Evolutionary conservation across 139 green algal species (phyloP).

Genomic region (Chlorella sp.): DNA sequence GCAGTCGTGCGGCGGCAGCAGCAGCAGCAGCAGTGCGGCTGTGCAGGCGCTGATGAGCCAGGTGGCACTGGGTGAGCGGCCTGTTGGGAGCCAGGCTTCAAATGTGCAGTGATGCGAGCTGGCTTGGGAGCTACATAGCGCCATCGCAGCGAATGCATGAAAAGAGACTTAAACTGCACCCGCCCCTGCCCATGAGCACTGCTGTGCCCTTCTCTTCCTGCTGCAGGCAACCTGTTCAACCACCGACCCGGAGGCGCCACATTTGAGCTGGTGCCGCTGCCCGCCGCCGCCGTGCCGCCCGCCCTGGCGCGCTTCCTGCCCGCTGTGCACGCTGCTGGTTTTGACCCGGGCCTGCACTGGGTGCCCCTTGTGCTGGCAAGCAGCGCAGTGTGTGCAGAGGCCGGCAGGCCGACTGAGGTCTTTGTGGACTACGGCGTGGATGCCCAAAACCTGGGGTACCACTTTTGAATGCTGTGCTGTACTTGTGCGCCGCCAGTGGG

Average conservation of each 20-base stretch:
- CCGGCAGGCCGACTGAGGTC: background rate
- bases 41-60: background rate
- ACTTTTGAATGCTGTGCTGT: background rate
- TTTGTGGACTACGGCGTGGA: constrained; percentile 7
- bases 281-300: background rate
- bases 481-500: no score
- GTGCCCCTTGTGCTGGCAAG: background rate
- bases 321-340: background rate
- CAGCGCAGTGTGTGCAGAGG: no score
- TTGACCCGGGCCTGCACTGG: background rate
- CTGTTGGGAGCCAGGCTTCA: no score
- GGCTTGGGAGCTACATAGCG: no score
- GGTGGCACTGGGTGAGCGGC: background rate
- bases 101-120: no score
- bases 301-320: constrained; percentile 12
- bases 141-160: no score
- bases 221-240: constrained; percentile 14
- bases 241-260: background rate
- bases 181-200: no score
- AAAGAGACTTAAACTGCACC: no score
- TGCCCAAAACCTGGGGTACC: background rate
- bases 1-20: no score
- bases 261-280: background rate
- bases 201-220: no score
- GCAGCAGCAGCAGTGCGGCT: no score